Percentiles rank a stretch among this genome's conserved stretches.
Evolutionary conservation across 805 yeast species (phyloP).

Genomic region (Allodekkera sacchari): DNA sequence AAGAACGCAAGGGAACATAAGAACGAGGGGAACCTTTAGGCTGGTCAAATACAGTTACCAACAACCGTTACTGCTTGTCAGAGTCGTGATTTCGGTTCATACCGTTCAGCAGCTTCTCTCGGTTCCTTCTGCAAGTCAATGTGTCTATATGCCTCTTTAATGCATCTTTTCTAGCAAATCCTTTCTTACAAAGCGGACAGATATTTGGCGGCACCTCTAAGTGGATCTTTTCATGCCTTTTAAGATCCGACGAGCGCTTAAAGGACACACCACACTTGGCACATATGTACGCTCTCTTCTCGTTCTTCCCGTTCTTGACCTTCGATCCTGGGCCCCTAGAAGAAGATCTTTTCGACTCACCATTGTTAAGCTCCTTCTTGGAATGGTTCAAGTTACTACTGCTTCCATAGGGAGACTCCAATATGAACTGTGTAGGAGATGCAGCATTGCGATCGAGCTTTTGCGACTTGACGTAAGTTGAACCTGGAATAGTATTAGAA

Average conservation of each 20-base stretch:
- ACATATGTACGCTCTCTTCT: conserved; percentile 32
- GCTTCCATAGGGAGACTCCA: conserved; percentile 1
- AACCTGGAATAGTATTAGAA: neutral
- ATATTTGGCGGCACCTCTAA: conserved; percentile 63
- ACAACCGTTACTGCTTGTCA: too few species aligned
- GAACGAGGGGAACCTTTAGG: too few species aligned
- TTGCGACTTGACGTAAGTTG: neutral
- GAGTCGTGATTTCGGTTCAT: too few species aligned
- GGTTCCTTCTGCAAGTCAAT: conserved; percentile 64
- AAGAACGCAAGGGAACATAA: too few species aligned
- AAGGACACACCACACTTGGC: conserved; percentile 53
- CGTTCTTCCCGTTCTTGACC: conserved; percentile 1
- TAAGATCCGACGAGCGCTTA: conserved; percentile 59
- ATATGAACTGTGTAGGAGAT: conserved; percentile 3
- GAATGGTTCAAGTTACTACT: neutral
- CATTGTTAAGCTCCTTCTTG: neutral
- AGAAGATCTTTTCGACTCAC: too few species aligned
- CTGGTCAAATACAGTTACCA: too few species aligned
- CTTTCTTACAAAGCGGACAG: conserved; percentile 70
- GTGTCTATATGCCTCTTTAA: conserved; percentile 70
- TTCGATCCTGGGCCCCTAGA: too few species aligned
- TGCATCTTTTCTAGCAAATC: conserved; percentile 80
- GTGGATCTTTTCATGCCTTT: conserved; percentile 72
- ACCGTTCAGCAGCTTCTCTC: conserved; percentile 36
- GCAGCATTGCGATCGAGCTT: neutral